phyloP scores from a whole-genome alignment of 2,329 filamentous ascomycete species.

The Penicillium glabrum region DNA sequence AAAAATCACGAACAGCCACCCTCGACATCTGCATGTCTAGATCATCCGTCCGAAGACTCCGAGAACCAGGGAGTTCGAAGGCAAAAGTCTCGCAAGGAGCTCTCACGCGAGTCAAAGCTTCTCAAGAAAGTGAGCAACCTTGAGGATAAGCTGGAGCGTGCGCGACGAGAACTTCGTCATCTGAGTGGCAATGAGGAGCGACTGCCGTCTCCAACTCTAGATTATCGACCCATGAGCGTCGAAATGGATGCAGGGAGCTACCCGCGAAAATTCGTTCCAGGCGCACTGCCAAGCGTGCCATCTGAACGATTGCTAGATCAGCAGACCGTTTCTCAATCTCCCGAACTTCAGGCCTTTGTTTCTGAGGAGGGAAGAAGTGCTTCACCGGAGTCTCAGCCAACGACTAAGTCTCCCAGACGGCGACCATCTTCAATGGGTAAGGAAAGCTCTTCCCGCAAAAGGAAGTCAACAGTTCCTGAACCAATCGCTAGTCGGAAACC shows the following conservation, averaged over 20 bases:
- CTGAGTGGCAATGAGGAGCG: conserved; percentile 43
- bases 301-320: conserved; percentile 46
- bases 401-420: conserved; percentile 15
- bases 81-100: conserved; percentile 56
- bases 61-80: conserved; percentile 39
- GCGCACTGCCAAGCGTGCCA: conserved; percentile 45
- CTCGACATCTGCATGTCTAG: conserved; percentile 12
- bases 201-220: conserved; percentile 10
- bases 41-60: conserved; percentile 24
- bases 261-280: conserved; percentile 41
- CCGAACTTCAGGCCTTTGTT: conserved; percentile 12
- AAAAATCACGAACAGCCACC: conserved; percentile 30
- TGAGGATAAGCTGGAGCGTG: conserved; percentile 57
- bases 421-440: conserved; percentile 23
- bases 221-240: conserved; percentile 18
- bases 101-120: conserved; percentile 58
- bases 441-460: conserved; percentile 35
- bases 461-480: conserved; percentile 36
- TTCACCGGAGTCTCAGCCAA: conserved; percentile 8
- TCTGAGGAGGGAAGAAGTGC: conserved; percentile 12
- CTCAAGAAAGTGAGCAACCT: conserved; percentile 61
- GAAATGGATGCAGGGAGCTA: conserved; percentile 27
- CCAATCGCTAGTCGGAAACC: conserved; percentile 23
- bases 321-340: conserved; percentile 22
- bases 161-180: conserved; percentile 55